Base-by-base conservation (phyloP, 441 rosid genomes). In the Theobroma grandiflorum region DNA sequence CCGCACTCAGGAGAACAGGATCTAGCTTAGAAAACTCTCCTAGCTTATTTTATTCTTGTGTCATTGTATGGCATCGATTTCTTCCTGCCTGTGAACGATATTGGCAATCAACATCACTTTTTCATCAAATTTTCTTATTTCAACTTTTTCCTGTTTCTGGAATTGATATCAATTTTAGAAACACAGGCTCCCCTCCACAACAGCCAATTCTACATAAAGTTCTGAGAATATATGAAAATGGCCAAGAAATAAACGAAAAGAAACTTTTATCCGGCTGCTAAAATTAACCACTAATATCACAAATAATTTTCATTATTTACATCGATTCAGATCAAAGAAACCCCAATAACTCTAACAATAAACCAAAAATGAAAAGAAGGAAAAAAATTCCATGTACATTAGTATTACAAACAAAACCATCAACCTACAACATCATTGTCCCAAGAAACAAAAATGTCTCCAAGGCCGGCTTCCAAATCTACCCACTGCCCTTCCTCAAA, bases 381-480 rank as follows among this genome's bases (percentile, higher is more conserved):
- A 5, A 37, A 53, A 4, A 40, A 18, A 2, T 37, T 71, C 11
- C 75, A 10, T 72, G 49, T 14, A 70, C 58, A 7, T 37, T 26
- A 26, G 31, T 26, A 26, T 26, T 53, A 33, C 76, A 50, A 72
- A 37, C 53, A 91, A 92, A 15, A 98, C 94, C 2, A 90, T 95
- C 9, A 89, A 61, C 43, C 52, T 65, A 18, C 74, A 66, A 47
- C 4, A 79, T 61, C 38, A 79, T 62, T 87, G 73, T 94, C 92
- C 95, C 98, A 94, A 8, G 95, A 88, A 63, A 84, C 89, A 73
- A 90, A 94, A 26, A 94, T 79, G 57, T 92, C 95, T 42, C 84
- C 87, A 77, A 96, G 90, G 79, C 89, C 95, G 8, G 84, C 81
- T 61, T 86, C 88, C 84, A 92, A 85, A 52, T 90, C 91, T 35